Evolutionary conservation across 129 eudicot genomes (phyloP).

Genomic region (Calendula officinalis): DNA sequence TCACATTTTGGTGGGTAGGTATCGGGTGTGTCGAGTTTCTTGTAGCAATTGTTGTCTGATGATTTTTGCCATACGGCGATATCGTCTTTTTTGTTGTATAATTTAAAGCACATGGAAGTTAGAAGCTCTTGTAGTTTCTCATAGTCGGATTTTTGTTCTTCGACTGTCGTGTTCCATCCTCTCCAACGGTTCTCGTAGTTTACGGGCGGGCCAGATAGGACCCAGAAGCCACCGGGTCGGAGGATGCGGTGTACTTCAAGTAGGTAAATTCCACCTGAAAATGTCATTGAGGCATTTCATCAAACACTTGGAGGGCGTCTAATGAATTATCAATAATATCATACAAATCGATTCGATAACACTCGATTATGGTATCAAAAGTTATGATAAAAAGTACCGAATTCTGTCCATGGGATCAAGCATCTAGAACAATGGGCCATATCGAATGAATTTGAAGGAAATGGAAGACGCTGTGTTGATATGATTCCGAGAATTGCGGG

Average conservation of each 20-base stretch:
- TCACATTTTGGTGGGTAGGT: conserved; percentile 91
- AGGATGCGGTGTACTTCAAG: conserved; percentile 90
- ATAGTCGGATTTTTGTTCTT: conserved; percentile 80
- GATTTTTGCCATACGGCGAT: conserved; percentile 93
- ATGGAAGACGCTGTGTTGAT: conserved; percentile 96
- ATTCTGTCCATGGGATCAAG: conserved; percentile 98
- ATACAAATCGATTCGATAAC: not conserved
- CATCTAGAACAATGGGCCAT: conserved; percentile 99
- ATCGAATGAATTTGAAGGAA: conserved; percentile 94
- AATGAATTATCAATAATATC: not conserved
- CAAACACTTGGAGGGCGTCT: conserved; percentile 1
- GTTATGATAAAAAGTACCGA: conserved; percentile 49
- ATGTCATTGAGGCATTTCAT: conserved; percentile 17
- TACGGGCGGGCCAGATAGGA: conserved; percentile 96
- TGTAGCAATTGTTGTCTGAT: conserved; percentile 68
- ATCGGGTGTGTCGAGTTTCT: conserved; percentile 70
- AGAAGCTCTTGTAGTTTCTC: conserved; percentile 80
- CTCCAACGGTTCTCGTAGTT: conserved; percentile 90
- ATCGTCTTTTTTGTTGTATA: conserved; percentile 87
- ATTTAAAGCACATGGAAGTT: conserved; percentile 87
- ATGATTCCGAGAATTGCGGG: conserved; percentile 95
- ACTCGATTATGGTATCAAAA: not conserved
- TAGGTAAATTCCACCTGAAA: conserved; percentile 91
- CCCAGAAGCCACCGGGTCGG: conserved; percentile 99
- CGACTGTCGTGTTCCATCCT: conserved; percentile 96